Conservation (phyloP, 768 basidiomycete species). For the Mycena rosella region DNA sequence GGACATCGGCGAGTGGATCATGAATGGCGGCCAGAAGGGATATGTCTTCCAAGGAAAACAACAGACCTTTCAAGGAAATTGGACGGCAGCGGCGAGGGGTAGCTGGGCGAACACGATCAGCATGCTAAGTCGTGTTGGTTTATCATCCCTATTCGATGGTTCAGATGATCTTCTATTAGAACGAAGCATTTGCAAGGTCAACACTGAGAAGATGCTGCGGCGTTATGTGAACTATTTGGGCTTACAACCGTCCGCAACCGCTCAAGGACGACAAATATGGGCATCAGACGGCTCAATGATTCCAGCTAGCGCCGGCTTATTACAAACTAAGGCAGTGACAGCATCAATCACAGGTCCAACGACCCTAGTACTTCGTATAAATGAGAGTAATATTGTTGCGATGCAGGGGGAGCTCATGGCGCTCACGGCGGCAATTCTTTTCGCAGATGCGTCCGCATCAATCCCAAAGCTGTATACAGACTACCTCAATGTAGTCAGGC, state of each 20-base stretch:
- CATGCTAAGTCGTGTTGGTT: not conserved
- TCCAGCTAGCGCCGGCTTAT: slow-evolving; percentile 17
- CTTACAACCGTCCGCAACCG: not conserved
- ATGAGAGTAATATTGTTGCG: not conserved
- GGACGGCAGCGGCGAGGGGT: not conserved
- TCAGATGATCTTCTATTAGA: not conserved
- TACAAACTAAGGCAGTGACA: slow-evolving; percentile 6
- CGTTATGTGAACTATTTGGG: too few relatives aligned
- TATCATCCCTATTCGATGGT: not conserved
- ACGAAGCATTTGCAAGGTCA: not conserved
- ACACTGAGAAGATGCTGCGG: not conserved
- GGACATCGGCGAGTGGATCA: slow-evolving; percentile 1
- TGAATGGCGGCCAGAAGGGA: too few relatives aligned
- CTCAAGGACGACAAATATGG: not conserved
- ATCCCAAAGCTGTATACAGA: not conserved
- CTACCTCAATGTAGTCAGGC: slow-evolving; percentile 6
- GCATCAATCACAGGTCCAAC: not conserved
- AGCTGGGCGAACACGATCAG: not conserved
- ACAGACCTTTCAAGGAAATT: not conserved
- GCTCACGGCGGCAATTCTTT: not conserved
- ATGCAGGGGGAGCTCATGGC: not conserved
- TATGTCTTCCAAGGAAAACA: too few relatives aligned
- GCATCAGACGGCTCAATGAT: slow-evolving; percentile 26
- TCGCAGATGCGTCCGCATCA: not conserved
- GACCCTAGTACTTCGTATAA: not conserved